phyloP scores from a whole-genome alignment of 1,284 basidiomycete species.

The Caloboletus firmus region DNA sequence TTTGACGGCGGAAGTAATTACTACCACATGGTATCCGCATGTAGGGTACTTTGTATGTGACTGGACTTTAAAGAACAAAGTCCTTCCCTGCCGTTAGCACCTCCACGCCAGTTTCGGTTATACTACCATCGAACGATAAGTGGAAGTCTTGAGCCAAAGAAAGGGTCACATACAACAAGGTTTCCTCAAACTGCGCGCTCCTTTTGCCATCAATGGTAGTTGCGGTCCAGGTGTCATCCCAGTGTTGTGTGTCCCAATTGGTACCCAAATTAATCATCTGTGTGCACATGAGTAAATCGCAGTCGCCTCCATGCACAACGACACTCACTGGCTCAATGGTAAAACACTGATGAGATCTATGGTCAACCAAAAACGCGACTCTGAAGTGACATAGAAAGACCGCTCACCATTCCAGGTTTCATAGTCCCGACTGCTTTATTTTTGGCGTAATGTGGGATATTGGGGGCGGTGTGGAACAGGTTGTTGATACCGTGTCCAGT shows the following conservation, averaged over 20 bases:
- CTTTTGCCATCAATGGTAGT: slow-evolving; percentile 86
- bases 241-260: slow-evolving; percentile 71
- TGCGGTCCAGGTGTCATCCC: slow-evolving; percentile 94
- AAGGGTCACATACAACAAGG: slow-evolving; percentile 65
- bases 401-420: slow-evolving; percentile 78
- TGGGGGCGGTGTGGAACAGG: slow-evolving; percentile 75
- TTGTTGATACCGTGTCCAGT: slow-evolving; percentile 91
- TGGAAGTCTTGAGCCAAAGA: slow-evolving; percentile 1
- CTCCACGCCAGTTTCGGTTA: slow-evolving; percentile 91
- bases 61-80: slow-evolving; percentile 35
- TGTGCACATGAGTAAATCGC: background rate
- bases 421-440: slow-evolving; percentile 82
- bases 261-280: slow-evolving; percentile 92
- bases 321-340: slow-evolving; percentile 75
- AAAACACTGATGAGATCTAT: slow-evolving; percentile 47
- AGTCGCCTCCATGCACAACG: background rate
- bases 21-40: slow-evolving; percentile 21
- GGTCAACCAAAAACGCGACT: slow-evolving; percentile 6
- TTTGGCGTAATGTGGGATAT: slow-evolving; percentile 84
- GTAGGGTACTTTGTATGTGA: slow-evolving; percentile 24
- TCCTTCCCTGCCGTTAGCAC: slow-evolving; percentile 72
- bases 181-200: slow-evolving; percentile 96
- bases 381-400: background rate
- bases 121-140: slow-evolving; percentile 47
- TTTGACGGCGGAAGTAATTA: slow-evolving; percentile 18